Evolutionary conservation across 78 protist species (phyloP).

Genomic region (Pigoraptor vietnamica): DNA sequence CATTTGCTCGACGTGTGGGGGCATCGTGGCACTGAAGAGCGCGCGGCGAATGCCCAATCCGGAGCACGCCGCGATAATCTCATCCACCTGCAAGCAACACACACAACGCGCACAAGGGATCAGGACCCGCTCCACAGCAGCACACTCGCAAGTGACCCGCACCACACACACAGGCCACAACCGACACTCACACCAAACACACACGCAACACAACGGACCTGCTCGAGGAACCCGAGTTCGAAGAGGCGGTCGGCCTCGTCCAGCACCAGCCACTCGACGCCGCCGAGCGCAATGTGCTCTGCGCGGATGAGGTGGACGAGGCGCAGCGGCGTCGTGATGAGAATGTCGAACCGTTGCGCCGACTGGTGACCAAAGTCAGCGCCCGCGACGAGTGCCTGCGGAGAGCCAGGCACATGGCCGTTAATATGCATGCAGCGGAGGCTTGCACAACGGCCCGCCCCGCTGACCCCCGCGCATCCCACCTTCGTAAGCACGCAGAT

Average conservation of each 20-base stretch:
- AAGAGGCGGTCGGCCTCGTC: slow-evolving; percentile 89
- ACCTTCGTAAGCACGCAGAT: neutral
- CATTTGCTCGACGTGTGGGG: slow-evolving; percentile 58
- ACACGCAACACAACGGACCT: slow-evolving; percentile 25
- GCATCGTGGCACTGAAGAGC: slow-evolving; percentile 75
- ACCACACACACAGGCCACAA: too few species aligned
- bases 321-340: slow-evolving; percentile 75
- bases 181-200: too few species aligned
- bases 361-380: neutral
- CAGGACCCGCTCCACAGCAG: too few species aligned
- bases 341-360: slow-evolving; percentile 34
- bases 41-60: neutral
- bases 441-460: neutral
- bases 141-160: too few species aligned
- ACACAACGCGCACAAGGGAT: slow-evolving; percentile 8
- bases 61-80: slow-evolving; percentile 27
- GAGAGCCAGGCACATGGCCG: neutral
- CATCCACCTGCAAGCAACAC: slow-evolving; percentile 13
- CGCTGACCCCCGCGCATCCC: neutral
- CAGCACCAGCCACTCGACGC: slow-evolving; percentile 63
- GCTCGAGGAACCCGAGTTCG: slow-evolving; percentile 62
- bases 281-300: neutral
- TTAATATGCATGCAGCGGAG: neutral
- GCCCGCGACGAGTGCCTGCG: neutral
- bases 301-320: slow-evolving; percentile 34